A percentile compares a stretch with the other conserved stretches of the same genome.
phyloP scores from a whole-genome alignment of 345 rosid species.

The Citrus mangshanensis region DNA sequence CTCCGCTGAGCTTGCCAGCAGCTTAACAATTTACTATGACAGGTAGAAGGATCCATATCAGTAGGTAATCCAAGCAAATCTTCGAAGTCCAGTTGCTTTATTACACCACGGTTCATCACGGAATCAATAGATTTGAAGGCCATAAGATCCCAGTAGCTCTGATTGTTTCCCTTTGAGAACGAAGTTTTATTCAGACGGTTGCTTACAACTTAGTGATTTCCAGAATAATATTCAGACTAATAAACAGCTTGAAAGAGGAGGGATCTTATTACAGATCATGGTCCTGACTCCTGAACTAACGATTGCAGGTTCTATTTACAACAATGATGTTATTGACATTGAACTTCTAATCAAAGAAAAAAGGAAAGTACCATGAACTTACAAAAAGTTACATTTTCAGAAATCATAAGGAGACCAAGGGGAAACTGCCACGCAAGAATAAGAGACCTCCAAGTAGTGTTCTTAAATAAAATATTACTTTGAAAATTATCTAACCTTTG shows the following conservation, averaged over 20 bases:
- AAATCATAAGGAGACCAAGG: neutral
- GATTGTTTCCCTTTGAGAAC: slow-evolving; percentile 38
- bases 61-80: slow-evolving; percentile 69
- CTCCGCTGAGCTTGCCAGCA: slow-evolving; percentile 62
- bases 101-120: slow-evolving; percentile 59
- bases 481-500: neutral
- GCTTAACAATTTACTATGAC: slow-evolving; percentile 51
- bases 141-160: slow-evolving; percentile 55
- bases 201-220: neutral
- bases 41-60: slow-evolving; percentile 73
- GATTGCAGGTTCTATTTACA: neutral
- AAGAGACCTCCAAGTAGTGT: neutral
- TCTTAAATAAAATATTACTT: neutral
- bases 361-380: neutral
- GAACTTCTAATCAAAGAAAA: neutral
- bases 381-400: neutral
- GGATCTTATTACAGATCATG: neutral
- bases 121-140: slow-evolving; percentile 59
- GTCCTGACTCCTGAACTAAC: neutral
- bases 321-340: neutral
- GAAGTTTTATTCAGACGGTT: slow-evolving; percentile 5
- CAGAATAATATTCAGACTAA: neutral
- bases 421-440: neutral
- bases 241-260: neutral
- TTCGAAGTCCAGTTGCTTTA: slow-evolving; percentile 79